Percentiles rank a stretch among this genome's conserved stretches.
phyloP scores from a whole-genome alignment of 352 stramenopile species.

The Pythium biforme region DNA sequence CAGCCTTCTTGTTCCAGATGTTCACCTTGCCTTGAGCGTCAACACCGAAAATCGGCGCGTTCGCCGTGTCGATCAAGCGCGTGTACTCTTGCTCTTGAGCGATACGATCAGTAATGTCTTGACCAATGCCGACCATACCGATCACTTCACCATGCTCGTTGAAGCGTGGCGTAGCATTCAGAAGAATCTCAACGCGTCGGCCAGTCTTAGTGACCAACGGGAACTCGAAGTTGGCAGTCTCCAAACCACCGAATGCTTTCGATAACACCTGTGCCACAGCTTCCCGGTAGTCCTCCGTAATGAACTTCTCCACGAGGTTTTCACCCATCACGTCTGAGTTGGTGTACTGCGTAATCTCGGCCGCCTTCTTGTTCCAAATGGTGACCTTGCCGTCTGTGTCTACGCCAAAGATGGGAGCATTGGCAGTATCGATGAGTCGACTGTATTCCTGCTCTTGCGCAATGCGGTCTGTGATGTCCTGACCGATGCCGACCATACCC shows the following conservation, averaged over 20 bases:
- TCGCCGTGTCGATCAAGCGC: constrained; percentile 84
- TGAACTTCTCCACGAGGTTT: constrained; percentile 71
- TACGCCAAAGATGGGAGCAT: constrained; percentile 83
- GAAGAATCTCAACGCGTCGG: constrained; percentile 32
- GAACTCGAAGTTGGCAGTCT: constrained; percentile 46
- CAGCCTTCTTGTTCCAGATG: constrained; percentile 87
- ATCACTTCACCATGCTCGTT: constrained; percentile 39
- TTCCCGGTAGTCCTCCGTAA: constrained; percentile 34
- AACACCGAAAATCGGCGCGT: constrained; percentile 83
- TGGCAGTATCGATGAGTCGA: constrained; percentile 82
- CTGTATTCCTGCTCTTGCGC: constrained; percentile 76
- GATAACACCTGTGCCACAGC: constrained; percentile 24
- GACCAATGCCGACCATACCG: constrained; percentile 42
- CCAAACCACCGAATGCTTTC: constrained; percentile 22
- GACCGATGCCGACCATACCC: constrained; percentile 41
- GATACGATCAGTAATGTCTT: constrained; percentile 41
- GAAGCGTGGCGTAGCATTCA: constrained; percentile 48
- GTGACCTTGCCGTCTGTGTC: constrained; percentile 66
- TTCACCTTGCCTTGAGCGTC: constrained; percentile 67
- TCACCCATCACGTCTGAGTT: constrained; percentile 82
- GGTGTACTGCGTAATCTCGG: constrained; percentile 83
- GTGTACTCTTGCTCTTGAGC: constrained; percentile 77
- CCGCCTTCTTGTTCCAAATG: constrained; percentile 87
- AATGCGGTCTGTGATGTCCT: constrained; percentile 41
- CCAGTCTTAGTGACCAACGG: constrained; percentile 43